Conservation (phyloP, 495 filamentous ascomycete genomes). For the Neurospora sp. region DNA sequence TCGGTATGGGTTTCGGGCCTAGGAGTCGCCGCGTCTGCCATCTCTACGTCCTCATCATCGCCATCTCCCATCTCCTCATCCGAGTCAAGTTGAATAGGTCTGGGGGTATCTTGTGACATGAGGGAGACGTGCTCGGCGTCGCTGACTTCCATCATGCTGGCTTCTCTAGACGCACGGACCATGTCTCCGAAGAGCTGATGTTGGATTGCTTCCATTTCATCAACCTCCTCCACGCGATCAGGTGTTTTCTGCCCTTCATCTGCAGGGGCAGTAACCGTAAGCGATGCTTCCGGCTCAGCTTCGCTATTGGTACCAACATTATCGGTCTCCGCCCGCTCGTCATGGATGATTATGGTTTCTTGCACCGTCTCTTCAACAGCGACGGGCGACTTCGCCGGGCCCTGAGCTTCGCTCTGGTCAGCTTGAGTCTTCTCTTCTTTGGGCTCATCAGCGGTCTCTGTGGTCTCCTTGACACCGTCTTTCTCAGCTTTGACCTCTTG, state of each 20-base stretch:
- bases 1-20: background rate
- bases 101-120: background rate
- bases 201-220: background rate
- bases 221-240: background rate
- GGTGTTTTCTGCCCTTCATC: background rate
- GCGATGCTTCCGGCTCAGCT: background rate
- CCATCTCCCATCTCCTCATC: slow-evolving; percentile 2
- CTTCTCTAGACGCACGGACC: background rate
- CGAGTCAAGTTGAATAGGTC: background rate
- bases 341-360: background rate
- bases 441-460: background rate
- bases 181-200: background rate
- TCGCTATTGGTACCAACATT: background rate
- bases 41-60: slow-evolving; percentile 7
- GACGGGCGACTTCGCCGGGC: background rate
- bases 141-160: background rate
- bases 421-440: background rate
- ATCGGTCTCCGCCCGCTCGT: background rate
- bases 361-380: background rate
- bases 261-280: background rate
- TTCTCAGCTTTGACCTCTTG: background rate
- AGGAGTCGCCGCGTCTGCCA: slow-evolving; percentile 1
- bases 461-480: background rate
- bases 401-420: background rate
- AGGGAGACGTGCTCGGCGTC: background rate